phyloP scores from a whole-genome alignment of 1,284 basidiomycete species.

The Apiotrichum brassicae region DNA sequence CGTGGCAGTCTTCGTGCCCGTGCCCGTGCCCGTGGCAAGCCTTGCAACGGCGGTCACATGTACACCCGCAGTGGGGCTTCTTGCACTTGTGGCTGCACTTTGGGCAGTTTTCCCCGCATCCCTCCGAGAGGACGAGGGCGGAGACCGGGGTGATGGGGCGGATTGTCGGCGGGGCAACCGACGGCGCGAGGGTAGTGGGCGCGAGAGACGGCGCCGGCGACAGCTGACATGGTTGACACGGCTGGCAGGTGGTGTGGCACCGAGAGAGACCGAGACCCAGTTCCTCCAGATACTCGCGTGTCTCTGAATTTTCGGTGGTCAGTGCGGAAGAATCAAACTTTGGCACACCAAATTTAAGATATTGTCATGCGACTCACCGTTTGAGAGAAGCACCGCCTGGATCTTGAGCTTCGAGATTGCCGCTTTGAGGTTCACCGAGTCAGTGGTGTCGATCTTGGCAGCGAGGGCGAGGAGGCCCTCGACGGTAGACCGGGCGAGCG shows the following conservation, averaged over 20 bases:
- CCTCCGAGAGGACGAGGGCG: background rate
- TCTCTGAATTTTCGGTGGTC: background rate
- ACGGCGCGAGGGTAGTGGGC: background rate
- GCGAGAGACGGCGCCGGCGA: background rate
- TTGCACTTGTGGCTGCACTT: background rate
- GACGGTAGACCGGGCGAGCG: background rate
- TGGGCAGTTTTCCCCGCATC: background rate
- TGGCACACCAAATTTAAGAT: background rate
- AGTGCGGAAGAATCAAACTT: background rate
- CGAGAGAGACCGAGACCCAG: background rate
- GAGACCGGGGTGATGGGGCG: background rate
- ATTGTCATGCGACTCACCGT: background rate
- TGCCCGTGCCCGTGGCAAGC: background rate
- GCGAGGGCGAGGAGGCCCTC: background rate
- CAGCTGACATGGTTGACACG: background rate
- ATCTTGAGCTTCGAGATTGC: background rate
- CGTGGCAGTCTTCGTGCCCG: background rate
- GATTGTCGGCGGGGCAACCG: background rate
- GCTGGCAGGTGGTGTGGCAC: background rate
- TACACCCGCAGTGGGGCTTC: too few relatives aligned
- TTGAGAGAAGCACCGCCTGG: background rate
- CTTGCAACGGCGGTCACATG: too few relatives aligned
- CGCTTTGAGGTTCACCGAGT: background rate
- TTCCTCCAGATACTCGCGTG: constrained; percentile 1
- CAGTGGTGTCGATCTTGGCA: background rate